phyloP scores from a whole-genome alignment of 192 early-diverging fungal genomes.

The Backusella westeae region DNA sequence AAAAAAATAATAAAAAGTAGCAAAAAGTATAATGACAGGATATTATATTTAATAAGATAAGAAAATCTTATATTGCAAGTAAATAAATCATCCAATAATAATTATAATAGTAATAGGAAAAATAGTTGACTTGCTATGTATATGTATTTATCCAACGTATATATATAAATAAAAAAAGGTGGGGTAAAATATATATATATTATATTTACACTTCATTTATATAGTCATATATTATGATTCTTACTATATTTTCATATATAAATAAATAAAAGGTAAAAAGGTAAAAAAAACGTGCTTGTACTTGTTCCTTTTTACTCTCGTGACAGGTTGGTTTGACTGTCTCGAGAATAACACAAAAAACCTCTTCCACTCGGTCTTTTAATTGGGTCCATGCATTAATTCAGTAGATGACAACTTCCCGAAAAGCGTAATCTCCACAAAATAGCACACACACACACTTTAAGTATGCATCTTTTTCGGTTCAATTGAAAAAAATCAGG shows the following conservation, averaged over 20 bases:
- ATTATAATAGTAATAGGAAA: background rate
- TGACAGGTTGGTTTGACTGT: constrained; percentile 5
- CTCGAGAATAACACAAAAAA: background rate
- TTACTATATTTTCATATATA: background rate
- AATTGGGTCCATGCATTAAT: constrained; percentile 10
- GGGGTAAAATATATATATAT: background rate
- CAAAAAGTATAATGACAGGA: background rate
- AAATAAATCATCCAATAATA: background rate
- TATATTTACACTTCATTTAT: background rate
- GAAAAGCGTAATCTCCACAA: constrained; percentile 1
- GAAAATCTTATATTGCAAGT: background rate
- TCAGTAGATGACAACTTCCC: background rate
- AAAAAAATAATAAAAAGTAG: background rate
- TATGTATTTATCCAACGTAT: background rate
- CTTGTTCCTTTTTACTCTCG: background rate
- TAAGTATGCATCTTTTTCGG: background rate
- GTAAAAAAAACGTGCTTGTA: constrained; percentile 13
- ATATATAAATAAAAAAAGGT: background rate
- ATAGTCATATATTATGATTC: background rate
- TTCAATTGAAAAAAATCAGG: constrained; percentile 1
- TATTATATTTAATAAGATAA: background rate
- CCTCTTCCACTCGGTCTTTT: constrained; percentile 1
- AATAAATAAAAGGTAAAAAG: background rate
- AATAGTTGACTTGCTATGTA: background rate
- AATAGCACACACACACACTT: background rate